Evolutionary conservation across 208 protist species (phyloP), one percentile per base, ranked within the genome.

Genomic region (Trypanosoma congolense): DNA sequence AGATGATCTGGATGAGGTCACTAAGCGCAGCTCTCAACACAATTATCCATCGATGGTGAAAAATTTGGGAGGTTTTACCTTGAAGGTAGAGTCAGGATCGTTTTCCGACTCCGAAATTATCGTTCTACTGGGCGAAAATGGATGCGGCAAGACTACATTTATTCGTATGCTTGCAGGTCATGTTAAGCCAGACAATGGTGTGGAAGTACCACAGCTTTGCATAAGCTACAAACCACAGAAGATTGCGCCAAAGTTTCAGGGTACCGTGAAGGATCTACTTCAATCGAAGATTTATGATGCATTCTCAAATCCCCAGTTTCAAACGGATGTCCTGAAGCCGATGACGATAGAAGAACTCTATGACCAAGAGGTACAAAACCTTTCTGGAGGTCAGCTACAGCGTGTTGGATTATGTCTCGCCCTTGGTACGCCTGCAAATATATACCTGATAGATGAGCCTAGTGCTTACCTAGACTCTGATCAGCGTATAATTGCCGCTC

Each of bases 341-440:
- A 73, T 99, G 40, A 90, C 94, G 18, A 95, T 99, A 56, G 97
- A 99, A 45, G 78, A 92, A 54, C 87, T 99, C 29, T 84, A 99
- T 22, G 98, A 99, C 71, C 92, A 99, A 65, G 84, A 97, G 42
- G 90, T 98, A 12, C 86, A 97, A 64, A 93, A 98, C 60, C 84
- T 99, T 18, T 99, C 98, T n/a, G 99, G 99, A 61, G 99, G 99
- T 87, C 98, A 99, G 82, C 83, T 99, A 33, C 99, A 99, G 86
- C 95, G 99, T 73, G 98, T 99, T 30, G 99, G 98, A 65, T 66
- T 99, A 40, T 92, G 89, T 52, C 83, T 99, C 33, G 93, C 93
- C 42, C 86, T 99, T 18, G 99, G 99, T 52, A 97, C 96, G 25
- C 97, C 97, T 21, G 98, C 99, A 26, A 98, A 99, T 75, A 96